These are phyloP conservation scores for Arachis monticola DNA, from an alignment of 331 rosid species.

Conservation along the genomic window DNA sequence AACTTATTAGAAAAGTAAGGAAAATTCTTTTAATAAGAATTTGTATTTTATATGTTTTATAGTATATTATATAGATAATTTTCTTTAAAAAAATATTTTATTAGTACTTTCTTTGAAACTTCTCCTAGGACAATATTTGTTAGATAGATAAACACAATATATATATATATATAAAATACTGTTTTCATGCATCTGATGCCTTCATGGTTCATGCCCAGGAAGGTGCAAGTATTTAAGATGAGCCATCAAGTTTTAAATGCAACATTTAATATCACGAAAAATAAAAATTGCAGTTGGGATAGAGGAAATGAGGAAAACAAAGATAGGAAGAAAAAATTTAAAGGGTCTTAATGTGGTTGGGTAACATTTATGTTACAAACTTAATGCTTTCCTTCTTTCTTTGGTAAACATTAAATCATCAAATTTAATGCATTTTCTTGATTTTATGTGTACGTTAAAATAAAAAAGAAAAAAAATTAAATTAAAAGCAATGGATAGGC, in stretches of 20 bases:
- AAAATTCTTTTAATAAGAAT: too few relatives aligned
- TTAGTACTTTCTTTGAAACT: too few relatives aligned
- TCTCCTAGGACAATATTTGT: too few relatives aligned
- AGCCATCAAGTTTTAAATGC: conserved; percentile 57
- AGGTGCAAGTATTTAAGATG: conserved; percentile 58
- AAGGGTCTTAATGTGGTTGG: conserved; percentile 44
- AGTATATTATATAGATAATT: too few relatives aligned
- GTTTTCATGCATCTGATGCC: conserved; percentile 30
- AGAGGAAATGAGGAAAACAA: conserved; percentile 35
- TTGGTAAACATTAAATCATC: conserved; percentile 53
- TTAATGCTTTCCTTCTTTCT: conserved; percentile 49
- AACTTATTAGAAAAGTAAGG: too few relatives aligned
- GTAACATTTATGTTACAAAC: conserved; percentile 49
- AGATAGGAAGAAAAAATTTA: conserved; percentile 12
- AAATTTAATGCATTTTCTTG: conserved; percentile 49
- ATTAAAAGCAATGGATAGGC: conserved; percentile 23
- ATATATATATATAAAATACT: not conserved
- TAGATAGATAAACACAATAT: conserved; percentile 3
- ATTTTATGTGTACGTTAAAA: conserved; percentile 6
- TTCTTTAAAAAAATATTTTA: too few relatives aligned
- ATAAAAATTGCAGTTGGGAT: conserved; percentile 35
- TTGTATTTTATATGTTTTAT: too few relatives aligned
- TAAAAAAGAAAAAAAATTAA: not conserved
- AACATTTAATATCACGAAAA: conserved; percentile 54
- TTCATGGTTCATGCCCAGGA: conserved; percentile 41